phyloP scores from a whole-genome alignment of 1,139 yeast species.

The Diutina siamensis region DNA sequence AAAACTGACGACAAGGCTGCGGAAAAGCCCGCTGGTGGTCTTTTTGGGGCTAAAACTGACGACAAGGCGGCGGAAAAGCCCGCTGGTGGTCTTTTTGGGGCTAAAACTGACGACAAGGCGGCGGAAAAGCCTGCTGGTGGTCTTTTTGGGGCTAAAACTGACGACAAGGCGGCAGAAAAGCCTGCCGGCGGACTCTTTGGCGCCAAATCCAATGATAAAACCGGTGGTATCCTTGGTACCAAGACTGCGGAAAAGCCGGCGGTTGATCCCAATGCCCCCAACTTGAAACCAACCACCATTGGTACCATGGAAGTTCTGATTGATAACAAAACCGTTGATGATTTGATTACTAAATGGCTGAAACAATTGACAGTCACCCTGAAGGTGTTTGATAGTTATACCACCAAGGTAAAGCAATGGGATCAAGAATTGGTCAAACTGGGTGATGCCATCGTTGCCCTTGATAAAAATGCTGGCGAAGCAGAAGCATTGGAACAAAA shows the following conservation, averaged over 20 bases:
- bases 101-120: not conserved
- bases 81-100: not conserved
- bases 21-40: not conserved
- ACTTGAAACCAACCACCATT: conserved; percentile 25
- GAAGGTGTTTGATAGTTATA: conserved; percentile 47
- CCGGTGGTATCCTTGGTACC: conserved; percentile 4
- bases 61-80: not conserved
- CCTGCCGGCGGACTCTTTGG: conserved; percentile 8
- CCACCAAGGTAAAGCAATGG: conserved; percentile 11
- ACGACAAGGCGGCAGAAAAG: conserved; percentile 15
- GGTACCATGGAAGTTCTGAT: conserved; percentile 67
- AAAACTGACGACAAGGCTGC: not conserved
- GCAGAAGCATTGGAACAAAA: conserved; percentile 81
- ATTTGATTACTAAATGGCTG: conserved; percentile 88
- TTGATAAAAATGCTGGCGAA: conserved; percentile 66
- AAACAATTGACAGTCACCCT: conserved; percentile 68
- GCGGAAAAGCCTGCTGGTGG: not conserved
- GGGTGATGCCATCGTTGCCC: conserved; percentile 71
- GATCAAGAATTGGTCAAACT: conserved; percentile 55
- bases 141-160: not conserved
- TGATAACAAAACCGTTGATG: conserved; percentile 87
- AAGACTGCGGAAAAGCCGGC: conserved; percentile 6
- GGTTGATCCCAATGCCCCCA: conserved; percentile 12
- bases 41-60: not conserved
- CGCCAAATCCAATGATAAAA: conserved; percentile 4